phyloP scores from a whole-genome alignment of 257 asterid species.

The Nicotiana attenuata region DNA sequence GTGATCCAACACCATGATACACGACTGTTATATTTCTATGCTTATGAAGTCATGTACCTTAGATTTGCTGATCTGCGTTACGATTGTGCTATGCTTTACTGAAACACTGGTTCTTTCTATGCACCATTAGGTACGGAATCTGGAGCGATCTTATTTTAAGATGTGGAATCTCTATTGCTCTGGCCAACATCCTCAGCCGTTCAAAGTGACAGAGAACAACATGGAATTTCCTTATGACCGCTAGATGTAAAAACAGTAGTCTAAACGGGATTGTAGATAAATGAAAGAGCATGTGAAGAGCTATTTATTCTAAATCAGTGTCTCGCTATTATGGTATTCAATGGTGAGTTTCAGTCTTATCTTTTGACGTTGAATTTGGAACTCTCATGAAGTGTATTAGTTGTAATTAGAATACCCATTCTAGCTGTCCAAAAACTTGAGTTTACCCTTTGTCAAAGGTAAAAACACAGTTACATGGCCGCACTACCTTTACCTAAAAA shows the following conservation, averaged over 20 bases:
- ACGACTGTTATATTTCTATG: not conserved
- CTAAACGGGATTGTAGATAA: slow-evolving; percentile 43
- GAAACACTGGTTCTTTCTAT: not conserved
- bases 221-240: slow-evolving; percentile 65
- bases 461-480: not conserved
- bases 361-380: not conserved
- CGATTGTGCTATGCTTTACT: not conserved
- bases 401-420: not conserved
- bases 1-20: slow-evolving; percentile 14
- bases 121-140: slow-evolving; percentile 62
- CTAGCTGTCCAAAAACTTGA: not conserved
- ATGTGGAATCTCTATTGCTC: slow-evolving; percentile 94
- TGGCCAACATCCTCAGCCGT: slow-evolving; percentile 84
- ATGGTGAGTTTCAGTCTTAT: not conserved
- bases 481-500: not conserved
- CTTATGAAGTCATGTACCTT: not conserved
- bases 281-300: slow-evolving; percentile 21
- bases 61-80: not conserved
- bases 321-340: not conserved
- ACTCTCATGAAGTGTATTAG: not conserved
- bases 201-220: slow-evolving; percentile 79
- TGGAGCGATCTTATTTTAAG: slow-evolving; percentile 91
- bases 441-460: not conserved
- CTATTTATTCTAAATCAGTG: not conserved
- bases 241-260: slow-evolving; percentile 13